Percentiles rank a stretch among this genome's conserved stretches.
Evolutionary conservation across 1,284 basidiomycete genomes (phyloP).

Genomic region (Apiotrichum montevideense): DNA sequence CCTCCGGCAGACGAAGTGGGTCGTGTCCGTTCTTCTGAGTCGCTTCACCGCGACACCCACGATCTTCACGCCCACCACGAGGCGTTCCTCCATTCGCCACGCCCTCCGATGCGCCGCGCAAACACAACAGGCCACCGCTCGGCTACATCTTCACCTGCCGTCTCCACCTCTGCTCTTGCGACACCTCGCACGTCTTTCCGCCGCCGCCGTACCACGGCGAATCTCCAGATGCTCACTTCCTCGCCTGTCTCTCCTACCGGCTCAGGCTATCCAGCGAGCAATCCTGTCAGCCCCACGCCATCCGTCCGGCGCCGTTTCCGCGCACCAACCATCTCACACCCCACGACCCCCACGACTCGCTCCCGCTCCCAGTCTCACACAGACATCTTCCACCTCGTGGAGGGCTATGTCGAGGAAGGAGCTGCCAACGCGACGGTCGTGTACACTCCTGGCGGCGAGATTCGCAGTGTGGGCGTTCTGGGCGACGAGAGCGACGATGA

Average conservation of each 20-base stretch:
- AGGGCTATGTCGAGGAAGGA: conserved; percentile 42
- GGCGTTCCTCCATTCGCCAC: conserved; percentile 1
- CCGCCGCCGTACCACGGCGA: conserved; percentile 21
- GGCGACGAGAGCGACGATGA: conserved; percentile 28
- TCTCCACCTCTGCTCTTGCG: background rate
- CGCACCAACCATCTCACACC: conserved; percentile 23
- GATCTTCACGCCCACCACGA: conserved; percentile 1
- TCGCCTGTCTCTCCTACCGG: conserved; percentile 21
- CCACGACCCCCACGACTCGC: conserved; percentile 31
- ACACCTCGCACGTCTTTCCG: conserved; percentile 10
- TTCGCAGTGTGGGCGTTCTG: conserved; percentile 35
- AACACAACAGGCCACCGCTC: conserved; percentile 5
- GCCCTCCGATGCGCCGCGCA: conserved; percentile 9
- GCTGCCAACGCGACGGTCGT: conserved; percentile 45
- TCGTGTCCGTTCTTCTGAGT: background rate
- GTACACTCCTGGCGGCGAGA: conserved; percentile 39
- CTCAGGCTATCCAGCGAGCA: conserved; percentile 5
- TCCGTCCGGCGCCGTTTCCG: conserved; percentile 27
- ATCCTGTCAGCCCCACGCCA: conserved; percentile 30
- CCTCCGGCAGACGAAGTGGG: background rate
- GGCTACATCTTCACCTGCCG: background rate
- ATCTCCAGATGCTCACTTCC: conserved; percentile 7
- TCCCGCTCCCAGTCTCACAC: conserved; percentile 37
- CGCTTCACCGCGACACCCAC: background rate
- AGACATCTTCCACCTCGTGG: conserved; percentile 41